A percentile compares a stretch with the other conserved stretches of the same genome.
Evolutionary conservation across 345 rosid genomes (phyloP).

Genomic region (Cardiospermum halicacabum): DNA sequence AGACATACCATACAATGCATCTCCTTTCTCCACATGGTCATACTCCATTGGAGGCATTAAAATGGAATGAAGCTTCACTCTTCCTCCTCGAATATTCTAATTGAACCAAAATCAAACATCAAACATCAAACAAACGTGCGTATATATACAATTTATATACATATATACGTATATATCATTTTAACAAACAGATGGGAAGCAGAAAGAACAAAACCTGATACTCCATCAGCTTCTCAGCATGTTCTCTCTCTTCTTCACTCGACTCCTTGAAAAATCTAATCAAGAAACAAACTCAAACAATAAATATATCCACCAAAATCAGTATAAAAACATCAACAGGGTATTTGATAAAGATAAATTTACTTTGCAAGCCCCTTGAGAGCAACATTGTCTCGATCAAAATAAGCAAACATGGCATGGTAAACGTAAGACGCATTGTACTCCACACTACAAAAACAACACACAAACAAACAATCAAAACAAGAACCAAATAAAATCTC

Average conservation of each 20-base stretch:
- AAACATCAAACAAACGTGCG: conserved; percentile 3
- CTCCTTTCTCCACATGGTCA: conserved; percentile 70
- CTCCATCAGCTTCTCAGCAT: conserved; percentile 76
- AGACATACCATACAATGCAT: conserved; percentile 55
- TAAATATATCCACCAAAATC: neutral
- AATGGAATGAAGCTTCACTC: conserved; percentile 61
- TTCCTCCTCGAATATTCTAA: conserved; percentile 81
- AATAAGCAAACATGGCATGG: conserved; percentile 81
- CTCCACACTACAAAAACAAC: conserved; percentile 56
- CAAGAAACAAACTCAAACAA: conserved; percentile 4
- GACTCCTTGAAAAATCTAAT: conserved; percentile 82
- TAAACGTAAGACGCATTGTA: conserved; percentile 72
- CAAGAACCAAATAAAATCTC: neutral
- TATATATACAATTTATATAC: too few relatives aligned
- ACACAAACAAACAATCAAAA: neutral
- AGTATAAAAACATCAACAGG: neutral
- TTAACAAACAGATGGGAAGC: neutral
- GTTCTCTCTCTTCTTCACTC: conserved; percentile 82
- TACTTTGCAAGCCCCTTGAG: conserved; percentile 76
- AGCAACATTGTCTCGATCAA: conserved; percentile 80
- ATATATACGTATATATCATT: neutral
- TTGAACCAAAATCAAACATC: neutral
- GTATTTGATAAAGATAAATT: neutral
- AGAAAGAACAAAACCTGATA: conserved; percentile 49
- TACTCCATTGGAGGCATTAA: conserved; percentile 57